A percentile compares a stretch with the other conserved stretches of the same genome.
These are phyloP conservation scores for Eremothecium sinecaudum DNA, from an alignment of 1,139 yeast species.

Conservation along the genomic window DNA sequence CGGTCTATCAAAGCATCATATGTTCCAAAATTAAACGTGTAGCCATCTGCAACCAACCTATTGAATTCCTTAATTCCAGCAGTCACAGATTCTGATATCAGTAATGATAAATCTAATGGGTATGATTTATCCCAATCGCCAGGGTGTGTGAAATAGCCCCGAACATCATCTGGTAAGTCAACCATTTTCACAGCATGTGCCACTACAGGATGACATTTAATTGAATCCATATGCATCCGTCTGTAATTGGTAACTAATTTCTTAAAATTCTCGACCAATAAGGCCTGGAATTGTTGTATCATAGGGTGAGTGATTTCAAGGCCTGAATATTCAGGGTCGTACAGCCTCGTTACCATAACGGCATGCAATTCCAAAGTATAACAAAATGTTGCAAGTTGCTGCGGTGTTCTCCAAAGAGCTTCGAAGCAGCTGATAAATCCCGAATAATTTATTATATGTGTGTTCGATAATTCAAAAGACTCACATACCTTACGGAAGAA, in stretches of 20 bases:
- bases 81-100: conserved; percentile 20
- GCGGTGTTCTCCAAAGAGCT: conserved; percentile 25
- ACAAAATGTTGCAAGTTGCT: conserved; percentile 20
- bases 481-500: conserved; percentile 26
- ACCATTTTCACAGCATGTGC: conserved; percentile 26
- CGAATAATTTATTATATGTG: conserved; percentile 15
- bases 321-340: conserved; percentile 44
- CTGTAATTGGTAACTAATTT: conserved; percentile 19
- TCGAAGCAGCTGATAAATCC: conserved; percentile 24
- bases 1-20: conserved; percentile 20
- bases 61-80: conserved; percentile 24
- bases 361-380: conserved; percentile 31
- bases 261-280: conserved; percentile 21
- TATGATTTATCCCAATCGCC: conserved; percentile 31
- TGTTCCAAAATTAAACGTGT: conserved; percentile 28
- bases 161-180: conserved; percentile 19
- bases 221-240: conserved; percentile 21
- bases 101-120: conserved; percentile 24
- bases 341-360: conserved; percentile 40
- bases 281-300: conserved; percentile 28
- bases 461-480: conserved; percentile 17
- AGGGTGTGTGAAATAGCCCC: conserved; percentile 22
- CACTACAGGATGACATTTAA: conserved; percentile 18
- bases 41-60: conserved; percentile 21
- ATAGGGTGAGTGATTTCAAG: conserved; percentile 34